phyloP scores from a whole-genome alignment of 257 asterid genomes.

The Ilex asprella region DNA sequence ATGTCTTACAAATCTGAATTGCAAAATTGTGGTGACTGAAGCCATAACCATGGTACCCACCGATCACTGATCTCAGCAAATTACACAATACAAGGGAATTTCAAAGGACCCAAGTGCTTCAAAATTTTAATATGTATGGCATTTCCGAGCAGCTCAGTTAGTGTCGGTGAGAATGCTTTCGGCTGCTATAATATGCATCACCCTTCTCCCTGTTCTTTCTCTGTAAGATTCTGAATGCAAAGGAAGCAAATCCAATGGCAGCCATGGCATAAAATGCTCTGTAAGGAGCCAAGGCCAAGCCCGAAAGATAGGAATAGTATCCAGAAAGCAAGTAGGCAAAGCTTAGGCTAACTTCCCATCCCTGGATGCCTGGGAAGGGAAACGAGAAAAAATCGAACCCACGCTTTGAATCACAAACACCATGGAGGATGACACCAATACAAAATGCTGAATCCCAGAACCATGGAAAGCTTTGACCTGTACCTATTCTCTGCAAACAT shows the following conservation, averaged over 20 bases:
- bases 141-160: constrained; percentile 16
- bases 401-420: constrained; percentile 65
- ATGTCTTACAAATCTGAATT: not conserved
- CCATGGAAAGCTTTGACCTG: constrained; percentile 65
- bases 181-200: constrained; percentile 40
- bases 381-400: constrained; percentile 68
- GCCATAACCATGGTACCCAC: not conserved
- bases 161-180: constrained; percentile 83
- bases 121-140: not conserved
- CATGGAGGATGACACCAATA: constrained; percentile 74
- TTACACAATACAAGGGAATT: not conserved
- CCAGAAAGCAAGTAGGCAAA: constrained; percentile 73
- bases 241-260: constrained; percentile 56
- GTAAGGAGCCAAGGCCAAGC: constrained; percentile 75
- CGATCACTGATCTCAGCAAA: not conserved
- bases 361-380: constrained; percentile 49
- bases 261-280: constrained; percentile 70
- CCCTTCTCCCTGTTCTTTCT: constrained; percentile 55
- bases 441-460: constrained; percentile 72
- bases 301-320: constrained; percentile 53
- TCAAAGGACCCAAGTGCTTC: not conserved
- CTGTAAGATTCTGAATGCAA: constrained; percentile 61
- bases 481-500: constrained; percentile 60
- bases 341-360: constrained; percentile 71
- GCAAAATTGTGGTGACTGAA: not conserved